Evolutionary conservation across 2,329 filamentous ascomycete species (phyloP).

Genomic region (Drechslerella stenobrocha): DNA sequence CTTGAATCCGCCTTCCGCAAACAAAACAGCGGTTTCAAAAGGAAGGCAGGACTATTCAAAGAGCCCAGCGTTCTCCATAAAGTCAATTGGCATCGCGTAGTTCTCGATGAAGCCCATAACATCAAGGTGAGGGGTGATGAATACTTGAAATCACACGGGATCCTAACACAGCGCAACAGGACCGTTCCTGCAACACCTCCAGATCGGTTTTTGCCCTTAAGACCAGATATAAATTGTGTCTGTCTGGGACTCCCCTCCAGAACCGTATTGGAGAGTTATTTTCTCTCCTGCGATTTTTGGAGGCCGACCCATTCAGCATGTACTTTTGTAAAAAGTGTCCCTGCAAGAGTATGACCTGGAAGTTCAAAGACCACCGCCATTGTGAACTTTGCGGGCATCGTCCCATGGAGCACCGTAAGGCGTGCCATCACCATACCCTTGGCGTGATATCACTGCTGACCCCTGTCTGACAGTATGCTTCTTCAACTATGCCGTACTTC

Average conservation of each 20-base stretch:
- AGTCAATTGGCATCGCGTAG: constrained; percentile 84
- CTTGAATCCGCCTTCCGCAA: constrained; percentile 91
- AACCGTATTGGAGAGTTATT: constrained; percentile 98
- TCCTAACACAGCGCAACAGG: constrained; percentile 57
- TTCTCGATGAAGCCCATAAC: constrained; percentile 92
- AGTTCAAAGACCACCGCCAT: constrained; percentile 49
- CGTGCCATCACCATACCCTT: not conserved
- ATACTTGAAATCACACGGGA: constrained; percentile 13
- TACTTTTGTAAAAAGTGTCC: constrained; percentile 89
- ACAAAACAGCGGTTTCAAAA: constrained; percentile 84
- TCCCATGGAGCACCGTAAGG: constrained; percentile 51
- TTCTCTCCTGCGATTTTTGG: constrained; percentile 86
- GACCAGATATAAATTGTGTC: constrained; percentile 88
- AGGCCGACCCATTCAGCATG: constrained; percentile 83
- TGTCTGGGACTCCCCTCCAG: constrained; percentile 92
- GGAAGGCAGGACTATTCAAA: constrained; percentile 77
- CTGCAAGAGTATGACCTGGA: constrained; percentile 83
- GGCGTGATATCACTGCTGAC: constrained; percentile 54
- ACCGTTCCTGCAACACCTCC: constrained; percentile 83
- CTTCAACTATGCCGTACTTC: constrained; percentile 93
- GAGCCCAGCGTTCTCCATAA: constrained; percentile 79
- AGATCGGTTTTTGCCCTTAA: constrained; percentile 92
- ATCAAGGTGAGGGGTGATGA: no score
- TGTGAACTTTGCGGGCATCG: constrained; percentile 51
- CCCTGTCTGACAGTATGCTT: constrained; percentile 71